Base-by-base conservation (phyloP, 768 basidiomycete species). In the Suillus bovinus region DNA sequence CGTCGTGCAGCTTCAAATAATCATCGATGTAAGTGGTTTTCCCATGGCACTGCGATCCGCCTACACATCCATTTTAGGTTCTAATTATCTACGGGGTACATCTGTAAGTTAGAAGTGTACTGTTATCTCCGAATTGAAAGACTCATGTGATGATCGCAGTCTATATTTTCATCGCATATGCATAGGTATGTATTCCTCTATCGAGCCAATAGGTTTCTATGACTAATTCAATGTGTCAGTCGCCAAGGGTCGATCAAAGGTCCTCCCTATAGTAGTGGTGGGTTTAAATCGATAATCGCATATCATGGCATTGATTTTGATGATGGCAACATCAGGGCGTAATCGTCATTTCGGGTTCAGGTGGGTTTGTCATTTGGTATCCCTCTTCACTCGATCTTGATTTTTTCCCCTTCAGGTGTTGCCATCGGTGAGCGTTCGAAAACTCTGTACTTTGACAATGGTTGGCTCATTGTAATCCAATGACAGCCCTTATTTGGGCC, bases 151-250 rank as follows among this genome's bases (percentile, higher is more conserved):
- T n/a, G 31, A 13, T 8, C 3, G 13, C n/a, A 54, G 53, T 34
- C 20, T 54, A 13, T 54, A 54, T 22, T n/a, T 22, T 6, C 31
- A 54, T 22, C 53, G 53, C 31, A 54, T 54, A n/a, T 54, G 53
- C 33, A 34, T 54, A 54, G n/a, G 53, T 22, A 22, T 22, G 53
- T 22, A 14, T 22, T 33, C 22, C 29, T 3, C 33, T 22, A 54
- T 34, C 14, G 16, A 16, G 24, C 14, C 7, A 54, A 34, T 34
- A 13, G 1, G 5, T 22, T 22, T 14, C 7, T 8, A 16, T 6
- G 14, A 34, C 53, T 54, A 11, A 54, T 34, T 1, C 3, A 14
- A 22, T 54, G n/a, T 22, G 14, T 7, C 13, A 54, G 53, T 54
- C 6, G 33, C 5, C 13, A 53, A 53, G 33, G 52, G 52, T 11